Evolutionary conservation across 768 basidiomycete genomes (phyloP), one percentile per base, ranked within the genome.

Genomic region (Cantharellus anzutake): DNA sequence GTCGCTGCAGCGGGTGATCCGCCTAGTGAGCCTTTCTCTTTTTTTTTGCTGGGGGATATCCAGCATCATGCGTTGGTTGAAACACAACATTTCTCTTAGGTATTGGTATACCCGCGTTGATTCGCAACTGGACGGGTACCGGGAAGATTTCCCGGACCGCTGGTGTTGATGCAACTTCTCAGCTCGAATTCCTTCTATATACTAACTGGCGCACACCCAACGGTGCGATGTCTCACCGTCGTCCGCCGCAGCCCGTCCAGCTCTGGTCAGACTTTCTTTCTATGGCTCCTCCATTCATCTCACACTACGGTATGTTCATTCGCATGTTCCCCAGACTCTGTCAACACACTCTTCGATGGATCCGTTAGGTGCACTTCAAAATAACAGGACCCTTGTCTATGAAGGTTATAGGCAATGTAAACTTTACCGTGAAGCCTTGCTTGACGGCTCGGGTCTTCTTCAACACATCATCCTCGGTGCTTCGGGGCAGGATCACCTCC

Each of bases 271-370:
- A 90, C 67, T 89, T 76, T 58, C 76, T 85, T 7, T 89, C 82
- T 68, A 89, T 89, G 88, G 83, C 83, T 0, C 88, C 88, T 1
- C 86, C 87, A 0, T 93, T 90, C 68, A 70, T 92, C 5, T 86
- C 89, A 0, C 90, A 88, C 69, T 89, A 88, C 67, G 91, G 85
- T 42, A 66, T 64, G 20, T 11, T 7, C 52, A 37, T 37, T 55
- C 11, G 35, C 11, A 11, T 11, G 14, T 55, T 55, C 7, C 29
- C 11, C 11, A 11, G 7, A 11, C 52, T 55, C 7, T 11, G 52
- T 11, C 52, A 55, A 48, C 29, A 11, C 35, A 11, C 52, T 7
- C 52, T 37, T 37, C 35, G 44, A 63, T 73, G 40, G 79, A 79
- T 0, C 63, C 68, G 34, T 84, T 73, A 39, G 76, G 78, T 0